phyloP scores from a whole-genome alignment of 495 filamentous ascomycete species.

The Rhizodiscina lignyota region DNA sequence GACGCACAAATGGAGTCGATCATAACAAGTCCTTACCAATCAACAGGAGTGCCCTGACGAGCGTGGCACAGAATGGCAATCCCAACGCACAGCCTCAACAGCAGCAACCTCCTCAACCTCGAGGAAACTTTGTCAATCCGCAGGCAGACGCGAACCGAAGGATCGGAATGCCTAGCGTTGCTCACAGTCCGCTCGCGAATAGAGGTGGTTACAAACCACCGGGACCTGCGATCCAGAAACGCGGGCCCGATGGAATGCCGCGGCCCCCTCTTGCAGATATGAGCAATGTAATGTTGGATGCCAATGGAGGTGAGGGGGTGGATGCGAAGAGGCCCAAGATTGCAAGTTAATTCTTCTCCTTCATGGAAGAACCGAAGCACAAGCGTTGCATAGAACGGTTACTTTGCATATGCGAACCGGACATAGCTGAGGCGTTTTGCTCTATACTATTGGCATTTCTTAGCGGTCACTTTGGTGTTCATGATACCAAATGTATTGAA shows the following conservation, averaged over 20 bases:
- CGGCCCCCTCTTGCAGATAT: slow-evolving; percentile 20
- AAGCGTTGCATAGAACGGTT: no score
- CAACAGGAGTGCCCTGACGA: slow-evolving; percentile 27
- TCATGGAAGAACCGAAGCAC: no score
- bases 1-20: slow-evolving; percentile 79
- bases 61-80: slow-evolving; percentile 10
- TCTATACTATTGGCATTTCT: no score
- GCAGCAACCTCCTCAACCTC: slow-evolving; percentile 7
- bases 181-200: slow-evolving; percentile 37
- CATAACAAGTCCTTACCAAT: slow-evolving; percentile 57
- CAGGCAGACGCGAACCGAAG: slow-evolving; percentile 47
- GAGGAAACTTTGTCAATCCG: slow-evolving; percentile 50
- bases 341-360: no score
- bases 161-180: slow-evolving; percentile 54
- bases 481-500: no score
- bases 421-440: no score
- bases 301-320: no score
- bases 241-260: slow-evolving; percentile 1
- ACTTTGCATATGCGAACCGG: no score
- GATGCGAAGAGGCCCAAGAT: no score
- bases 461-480: no score
- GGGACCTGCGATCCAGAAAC: slow-evolving; percentile 16
- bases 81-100: slow-evolving; percentile 7
- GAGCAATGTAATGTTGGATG: no score
- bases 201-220: slow-evolving; percentile 42